Evolutionary conservation across 495 filamentous ascomycete species (phyloP).

Genomic region (Pyrenula massariospora): DNA sequence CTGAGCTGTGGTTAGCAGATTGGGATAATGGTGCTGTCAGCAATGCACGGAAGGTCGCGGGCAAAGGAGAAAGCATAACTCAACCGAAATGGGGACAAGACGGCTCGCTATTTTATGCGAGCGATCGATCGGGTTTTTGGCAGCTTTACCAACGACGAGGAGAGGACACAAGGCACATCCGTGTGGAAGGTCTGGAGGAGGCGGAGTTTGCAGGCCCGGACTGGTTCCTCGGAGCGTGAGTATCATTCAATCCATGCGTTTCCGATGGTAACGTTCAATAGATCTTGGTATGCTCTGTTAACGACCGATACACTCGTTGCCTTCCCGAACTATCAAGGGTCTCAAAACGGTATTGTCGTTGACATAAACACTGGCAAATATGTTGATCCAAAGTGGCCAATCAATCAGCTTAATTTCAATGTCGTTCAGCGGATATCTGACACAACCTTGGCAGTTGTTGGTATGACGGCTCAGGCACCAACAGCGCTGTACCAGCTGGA

Average conservation of each 20-base stretch:
- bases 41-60: constrained; percentile 16
- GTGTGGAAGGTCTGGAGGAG: constrained; percentile 21
- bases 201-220: constrained; percentile 26
- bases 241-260: too few species aligned
- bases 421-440: constrained; percentile 10
- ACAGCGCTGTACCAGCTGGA: constrained; percentile 13
- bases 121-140: constrained; percentile 28
- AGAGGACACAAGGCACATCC: constrained; percentile 6
- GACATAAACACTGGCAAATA: constrained; percentile 11
- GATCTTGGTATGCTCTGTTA: constrained; percentile 23
- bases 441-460: constrained; percentile 12
- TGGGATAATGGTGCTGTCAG: constrained; percentile 17
- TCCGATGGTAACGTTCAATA: constrained; percentile 4
- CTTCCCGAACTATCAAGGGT: constrained; percentile 11
- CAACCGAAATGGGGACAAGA: constrained; percentile 33
- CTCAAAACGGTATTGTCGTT: constrained; percentile 15
- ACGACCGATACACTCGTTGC: constrained; percentile 25
- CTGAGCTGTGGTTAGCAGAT: constrained; percentile 24
- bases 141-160: constrained; percentile 23
- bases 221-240: constrained; percentile 27
- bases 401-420: constrained; percentile 5
- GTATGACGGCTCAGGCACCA: constrained; percentile 11
- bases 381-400: constrained; percentile 3
- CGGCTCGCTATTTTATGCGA: constrained; percentile 29
- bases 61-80: constrained; percentile 20